phyloP scores from a whole-genome alignment of 1,139 yeast genomes.

The Kluyveromyces marxianus region DNA sequence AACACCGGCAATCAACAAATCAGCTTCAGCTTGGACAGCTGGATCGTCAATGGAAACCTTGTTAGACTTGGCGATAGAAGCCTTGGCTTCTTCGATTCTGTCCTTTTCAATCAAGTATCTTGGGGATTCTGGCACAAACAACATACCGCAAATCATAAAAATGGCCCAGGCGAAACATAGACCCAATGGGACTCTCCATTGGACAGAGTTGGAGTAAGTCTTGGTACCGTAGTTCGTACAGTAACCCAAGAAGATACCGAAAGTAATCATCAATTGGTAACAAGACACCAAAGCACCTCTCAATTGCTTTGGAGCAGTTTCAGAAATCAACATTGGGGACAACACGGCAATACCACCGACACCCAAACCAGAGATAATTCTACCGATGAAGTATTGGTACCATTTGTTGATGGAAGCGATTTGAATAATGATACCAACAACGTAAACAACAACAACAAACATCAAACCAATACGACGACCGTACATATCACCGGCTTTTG shows the following conservation, averaged over 20 bases:
- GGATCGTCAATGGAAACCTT: conserved; percentile 50
- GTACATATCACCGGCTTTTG: conserved; percentile 46
- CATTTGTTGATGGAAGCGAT: conserved; percentile 45
- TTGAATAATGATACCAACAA: conserved; percentile 58
- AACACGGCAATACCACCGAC: conserved; percentile 59
- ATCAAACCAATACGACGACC: conserved; percentile 60
- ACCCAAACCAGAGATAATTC: conserved; percentile 58
- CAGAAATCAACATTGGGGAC: conserved; percentile 59
- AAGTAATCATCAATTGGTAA: conserved; percentile 59
- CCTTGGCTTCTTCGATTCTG: conserved; percentile 50
- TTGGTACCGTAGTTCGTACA: conserved; percentile 55
- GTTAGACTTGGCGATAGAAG: conserved; percentile 51
- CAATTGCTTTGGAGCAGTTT: conserved; percentile 57
- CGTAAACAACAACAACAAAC: conserved; percentile 48
- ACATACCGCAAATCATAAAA: conserved; percentile 45
- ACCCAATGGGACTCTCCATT: conserved; percentile 61
- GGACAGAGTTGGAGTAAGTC: conserved; percentile 40
- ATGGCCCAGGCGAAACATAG: conserved; percentile 40
- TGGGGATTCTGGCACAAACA: conserved; percentile 72
- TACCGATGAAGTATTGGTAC: conserved; percentile 53
- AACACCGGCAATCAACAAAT: conserved; percentile 53
- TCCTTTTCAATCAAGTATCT: conserved; percentile 54
- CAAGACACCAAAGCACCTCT: conserved; percentile 62
- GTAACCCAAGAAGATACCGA: conserved; percentile 58
- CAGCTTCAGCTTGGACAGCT: conserved; percentile 49